phyloP scores from a whole-genome alignment of 768 basidiomycete genomes.

The Pulveroboletus sp. region DNA sequence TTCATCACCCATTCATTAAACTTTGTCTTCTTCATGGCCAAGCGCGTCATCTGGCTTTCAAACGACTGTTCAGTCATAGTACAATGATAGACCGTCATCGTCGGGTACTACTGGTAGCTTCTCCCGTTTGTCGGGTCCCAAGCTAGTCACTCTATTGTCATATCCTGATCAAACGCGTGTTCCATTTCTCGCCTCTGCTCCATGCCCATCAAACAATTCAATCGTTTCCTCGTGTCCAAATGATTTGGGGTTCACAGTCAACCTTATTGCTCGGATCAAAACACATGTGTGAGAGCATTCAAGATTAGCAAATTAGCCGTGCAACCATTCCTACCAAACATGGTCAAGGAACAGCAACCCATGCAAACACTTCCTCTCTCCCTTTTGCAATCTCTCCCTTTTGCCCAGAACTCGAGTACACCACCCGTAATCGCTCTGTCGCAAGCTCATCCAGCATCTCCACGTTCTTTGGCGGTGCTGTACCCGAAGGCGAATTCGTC shows the following conservation, averaged over 20 bases:
- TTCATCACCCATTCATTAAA: background rate
- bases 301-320: slow-evolving; percentile 4
- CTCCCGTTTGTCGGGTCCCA: background rate
- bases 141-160: background rate
- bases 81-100: background rate
- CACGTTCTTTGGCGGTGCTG: slow-evolving; percentile 51
- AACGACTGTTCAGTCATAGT: background rate
- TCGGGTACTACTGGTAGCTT: background rate
- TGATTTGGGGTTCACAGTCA: background rate
- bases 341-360: slow-evolving; percentile 35
- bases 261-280: background rate
- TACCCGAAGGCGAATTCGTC: slow-evolving; percentile 54
- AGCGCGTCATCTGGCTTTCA: background rate
- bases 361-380: slow-evolving; percentile 43
- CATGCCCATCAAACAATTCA: background rate
- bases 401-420: slow-evolving; percentile 49
- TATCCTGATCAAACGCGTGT: background rate
- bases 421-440: slow-evolving; percentile 63
- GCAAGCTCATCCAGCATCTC: slow-evolving; percentile 67
- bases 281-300: background rate
- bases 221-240: background rate
- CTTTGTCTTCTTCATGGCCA: background rate
- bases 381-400: slow-evolving; percentile 38
- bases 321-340: background rate
- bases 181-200: background rate